Base-by-base conservation (phyloP, 2,329 filamentous ascomycete genomes). In the Diaporthe ilicicola region DNA sequence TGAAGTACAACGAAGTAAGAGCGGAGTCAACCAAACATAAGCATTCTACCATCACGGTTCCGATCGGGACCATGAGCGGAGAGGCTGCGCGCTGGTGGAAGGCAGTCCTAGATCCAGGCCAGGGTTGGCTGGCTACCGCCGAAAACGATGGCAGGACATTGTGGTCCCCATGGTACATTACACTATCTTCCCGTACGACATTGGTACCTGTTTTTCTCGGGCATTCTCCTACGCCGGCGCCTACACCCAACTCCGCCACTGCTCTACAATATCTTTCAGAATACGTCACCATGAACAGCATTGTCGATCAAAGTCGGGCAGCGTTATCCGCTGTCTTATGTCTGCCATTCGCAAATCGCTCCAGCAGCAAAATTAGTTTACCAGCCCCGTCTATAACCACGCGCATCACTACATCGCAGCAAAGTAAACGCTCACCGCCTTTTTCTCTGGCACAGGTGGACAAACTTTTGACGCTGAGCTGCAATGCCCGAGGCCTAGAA, bases 41-140 rank as follows among this genome's bases (percentile, higher is more conserved):
- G 3, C 8, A 4, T 39, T 17, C 51, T 2, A 9, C 0, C 37
- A 37, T 46, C 37, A 17, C 39, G 13, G 17, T 67, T 17, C 37
- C 51, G 4, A 46, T 67, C 22, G 24, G 17, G 37, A 7, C 65
- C 3, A 42, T 8, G 10, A 55, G 50, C 29, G 15, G 42, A 22
- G 24, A 44, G 37, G 65, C 65, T 7, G 34, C 34, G 19, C 51
- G 65, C 17, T 67, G 65, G 65, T 67, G 65, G 65, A 15, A 67
- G 22, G 50, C 65, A 4, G 19, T 67, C 51, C n/a, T 67, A 2
- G 51, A 5, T 46, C 27, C 65, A 32, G 65, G 51, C 9, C 65
- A 55, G 15, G 65, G 65, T 24, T 67, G 65, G 65, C 48, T 37
- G 10, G 51, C 65, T 39, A 56, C 37, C 15, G 51, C 29, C 50